Percentiles rank a stretch among this genome's conserved stretches.
Evolutionary conservation across 2,329 filamentous ascomycete genomes (phyloP).

Genomic region (Bipolaris oryzae): DNA sequence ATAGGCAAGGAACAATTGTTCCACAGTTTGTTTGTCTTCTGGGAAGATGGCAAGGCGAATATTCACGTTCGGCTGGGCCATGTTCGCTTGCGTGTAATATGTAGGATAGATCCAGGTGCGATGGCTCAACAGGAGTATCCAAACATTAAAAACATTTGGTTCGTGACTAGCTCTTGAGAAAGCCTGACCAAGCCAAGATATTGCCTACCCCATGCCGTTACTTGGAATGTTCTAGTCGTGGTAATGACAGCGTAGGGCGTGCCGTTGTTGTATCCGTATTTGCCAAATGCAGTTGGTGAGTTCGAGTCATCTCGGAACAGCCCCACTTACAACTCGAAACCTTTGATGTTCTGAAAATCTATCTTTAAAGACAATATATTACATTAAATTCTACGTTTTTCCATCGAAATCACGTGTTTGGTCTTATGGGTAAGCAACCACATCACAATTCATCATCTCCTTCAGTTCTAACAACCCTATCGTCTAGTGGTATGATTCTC

Average conservation of each 20-base stretch:
- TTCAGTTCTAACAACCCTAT: background rate
- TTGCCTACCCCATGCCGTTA: background rate
- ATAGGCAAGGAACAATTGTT: conserved; percentile 49
- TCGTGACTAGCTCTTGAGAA: background rate
- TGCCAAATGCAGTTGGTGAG: background rate
- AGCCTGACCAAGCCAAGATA: background rate
- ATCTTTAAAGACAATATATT: background rate
- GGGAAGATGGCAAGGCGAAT: conserved; percentile 47
- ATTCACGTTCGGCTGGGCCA: conserved; percentile 6
- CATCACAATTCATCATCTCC: background rate
- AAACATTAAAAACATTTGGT: background rate
- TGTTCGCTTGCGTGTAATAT: background rate
- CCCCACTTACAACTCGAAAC: background rate
- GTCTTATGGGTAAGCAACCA: conserved; percentile 1
- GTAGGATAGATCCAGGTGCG: background rate
- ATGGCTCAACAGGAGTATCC: no score
- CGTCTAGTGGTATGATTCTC: conserved; percentile 72
- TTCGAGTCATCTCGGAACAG: background rate
- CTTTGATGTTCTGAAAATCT: fast-evolving
- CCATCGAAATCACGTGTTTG: conserved; percentile 4
- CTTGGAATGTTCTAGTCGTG: background rate
- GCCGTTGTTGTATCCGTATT: background rate
- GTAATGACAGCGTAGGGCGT: background rate
- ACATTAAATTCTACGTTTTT: background rate
- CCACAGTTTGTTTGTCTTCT: conserved; percentile 49